phyloP scores from a whole-genome alignment of 2,329 filamentous ascomycete genomes.

The Dothiorella sarmentorum region DNA sequence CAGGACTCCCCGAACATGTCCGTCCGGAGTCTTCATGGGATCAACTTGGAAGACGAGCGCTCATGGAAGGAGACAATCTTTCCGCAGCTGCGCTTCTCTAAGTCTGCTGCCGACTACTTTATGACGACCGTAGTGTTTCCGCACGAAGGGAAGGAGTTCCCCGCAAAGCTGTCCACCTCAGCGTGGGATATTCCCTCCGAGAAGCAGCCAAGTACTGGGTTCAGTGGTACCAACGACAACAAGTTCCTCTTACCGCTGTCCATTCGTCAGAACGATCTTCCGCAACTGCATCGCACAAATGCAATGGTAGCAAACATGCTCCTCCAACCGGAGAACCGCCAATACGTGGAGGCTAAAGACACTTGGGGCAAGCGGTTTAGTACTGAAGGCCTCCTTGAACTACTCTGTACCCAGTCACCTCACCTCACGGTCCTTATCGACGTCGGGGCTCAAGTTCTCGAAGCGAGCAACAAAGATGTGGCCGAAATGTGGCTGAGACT shows the following conservation, averaged over 20 bases:
- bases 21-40: constrained; percentile 26
- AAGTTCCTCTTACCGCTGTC: constrained; percentile 54
- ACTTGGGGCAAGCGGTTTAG: neutral
- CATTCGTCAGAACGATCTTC: constrained; percentile 56
- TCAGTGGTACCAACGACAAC: constrained; percentile 68
- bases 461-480: constrained; percentile 48
- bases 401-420: constrained; percentile 32
- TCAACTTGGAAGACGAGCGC: constrained; percentile 44
- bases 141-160: constrained; percentile 60
- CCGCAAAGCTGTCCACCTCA: constrained; percentile 60
- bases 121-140: constrained; percentile 58
- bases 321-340: constrained; percentile 49
- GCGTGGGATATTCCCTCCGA: constrained; percentile 60
- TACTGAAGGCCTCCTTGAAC: constrained; percentile 40
- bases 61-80: constrained; percentile 53
- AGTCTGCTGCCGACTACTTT: constrained; percentile 61
- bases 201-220: constrained; percentile 52
- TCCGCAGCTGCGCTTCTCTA: constrained; percentile 50
- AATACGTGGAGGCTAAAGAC: constrained; percentile 41
- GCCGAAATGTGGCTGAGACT: constrained; percentile 50
- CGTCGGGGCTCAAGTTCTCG: constrained; percentile 67
- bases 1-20: constrained; percentile 36
- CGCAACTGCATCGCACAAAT: constrained; percentile 60
- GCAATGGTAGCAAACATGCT: constrained; percentile 61
- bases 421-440: constrained; percentile 58